Evolutionary conservation across 208 protist genomes (phyloP), one percentile per base, ranked within the genome.

Genomic region (Crithidia acanthocephali): DNA sequence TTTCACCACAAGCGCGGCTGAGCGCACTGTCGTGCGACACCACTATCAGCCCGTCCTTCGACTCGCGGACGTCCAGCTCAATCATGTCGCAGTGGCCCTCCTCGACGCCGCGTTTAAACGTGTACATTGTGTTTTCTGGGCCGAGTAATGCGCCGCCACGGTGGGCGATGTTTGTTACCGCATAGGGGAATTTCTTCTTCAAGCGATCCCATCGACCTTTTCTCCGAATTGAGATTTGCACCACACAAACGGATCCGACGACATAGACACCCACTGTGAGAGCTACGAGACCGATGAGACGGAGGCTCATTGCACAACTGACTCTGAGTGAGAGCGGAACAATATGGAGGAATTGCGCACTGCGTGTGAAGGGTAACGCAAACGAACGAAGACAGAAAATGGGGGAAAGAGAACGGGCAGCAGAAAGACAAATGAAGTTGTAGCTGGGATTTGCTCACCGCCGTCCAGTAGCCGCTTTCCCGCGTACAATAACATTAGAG

Each of bases 91-190:
- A 76, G 13, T 45, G 32, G 18, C 74, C 74, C 13, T 84, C 81
- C 15, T 45, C 23, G 10, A 93, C 47, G 22, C 80, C 82, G 6
- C 74, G 72, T 25, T 59, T 68, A 56, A 95, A 95, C 7, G 91
- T 83, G 74, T 77, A 94, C 18, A 92, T 77, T 2, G 91, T 94
- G 79, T 95, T 95, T 58, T 95, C 87, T 11, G 91, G 91, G 13
- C 84, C 88, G 3, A 90, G 62, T 16, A 93, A 56, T 15, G 81
- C 84, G 27, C 91, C 91, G 50, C 91, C 91, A 11, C 91, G 76
- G 57, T 95, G 90, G 11, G 85, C 87, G 64, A 95, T 91, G 37
- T 74, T 72, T 0, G 79, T 82, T 4, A 93, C 42, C 23, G 77
- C 33, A 53, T 87, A 95, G 1, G 90, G 80, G 68, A 93, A 95